Evolutionary conservation across 495 filamentous ascomycete species (phyloP), one percentile per base, ranked within the genome.

Genomic region (Cercophora sp.): DNA sequence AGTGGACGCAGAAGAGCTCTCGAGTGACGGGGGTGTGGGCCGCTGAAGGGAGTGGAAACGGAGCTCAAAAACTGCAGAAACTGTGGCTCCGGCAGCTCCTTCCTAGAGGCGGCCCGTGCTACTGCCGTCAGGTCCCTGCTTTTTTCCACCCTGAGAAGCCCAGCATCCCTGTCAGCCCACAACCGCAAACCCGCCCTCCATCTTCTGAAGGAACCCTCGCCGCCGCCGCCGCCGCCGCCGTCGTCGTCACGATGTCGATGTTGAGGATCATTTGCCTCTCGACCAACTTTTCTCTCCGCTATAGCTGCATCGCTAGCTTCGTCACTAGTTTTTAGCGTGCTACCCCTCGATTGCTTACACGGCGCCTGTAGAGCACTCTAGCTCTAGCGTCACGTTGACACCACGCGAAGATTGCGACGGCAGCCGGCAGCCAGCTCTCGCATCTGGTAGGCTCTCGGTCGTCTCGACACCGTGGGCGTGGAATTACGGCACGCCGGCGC

Each of bases 171-270:
- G n/a, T n/a, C n/a, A n/a, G n/a, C n/a, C n/a, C n/a, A n/a, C n/a
- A n/a, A n/a, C n/a, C n/a, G n/a, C n/a, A n/a, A n/a, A n/a, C n/a
- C n/a, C n/a, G n/a, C n/a, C n/a, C n/a, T n/a, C n/a, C n/a, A n/a
- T n/a, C n/a, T n/a, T n/a, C n/a, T n/a, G n/a, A n/a, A n/a, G n/a
- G n/a, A n/a, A 22, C 40, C 25, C 16, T 22, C 19, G 23, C 19
- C 9, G 5, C 15, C 36, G 40, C 35, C 18, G 18, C 16, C 8
- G 20, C 48, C 48, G 19, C 24, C 18, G 24, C 23, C 35, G 15
- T 20, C 48, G 32, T 29, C 48, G 48, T 42, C 48, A 51, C 48
- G 35, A 40, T n/a, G 22, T 16, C n/a, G n/a, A n/a, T n/a, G n/a
- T n/a, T 25, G 34, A 40, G 26, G 34, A 51, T 51, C 48, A 39